Evolutionary conservation across 2,329 filamentous ascomycete species (phyloP).

Genomic region (Aureobasidium sp.): DNA sequence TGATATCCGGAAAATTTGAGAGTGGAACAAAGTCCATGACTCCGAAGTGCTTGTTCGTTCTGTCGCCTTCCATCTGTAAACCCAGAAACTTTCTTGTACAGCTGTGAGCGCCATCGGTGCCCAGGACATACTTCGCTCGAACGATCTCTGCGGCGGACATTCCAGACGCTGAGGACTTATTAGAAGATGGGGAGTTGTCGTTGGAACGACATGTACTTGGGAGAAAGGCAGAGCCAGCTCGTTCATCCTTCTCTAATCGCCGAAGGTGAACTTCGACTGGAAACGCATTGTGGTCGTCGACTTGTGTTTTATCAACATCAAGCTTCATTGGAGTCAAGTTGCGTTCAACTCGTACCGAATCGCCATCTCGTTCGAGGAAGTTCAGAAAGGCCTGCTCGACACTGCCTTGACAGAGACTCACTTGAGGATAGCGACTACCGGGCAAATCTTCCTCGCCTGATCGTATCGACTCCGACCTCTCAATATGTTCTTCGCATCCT

Average conservation of each 20-base stretch:
- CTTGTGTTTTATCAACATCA: neutral
- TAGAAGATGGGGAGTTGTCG: accelerated
- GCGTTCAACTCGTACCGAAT: neutral
- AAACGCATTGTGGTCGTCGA: neutral
- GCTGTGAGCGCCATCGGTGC: constrained; percentile 16
- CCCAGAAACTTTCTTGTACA: constrained; percentile 18
- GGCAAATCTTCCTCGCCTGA: constrained; percentile 6
- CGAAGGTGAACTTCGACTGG: neutral
- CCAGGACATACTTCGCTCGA: constrained; percentile 16
- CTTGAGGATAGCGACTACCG: constrained; percentile 4
- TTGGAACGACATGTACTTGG: neutral
- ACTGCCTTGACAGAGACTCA: constrained; percentile 3
- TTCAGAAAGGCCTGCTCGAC: constrained; percentile 3
- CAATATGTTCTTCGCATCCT: neutral
- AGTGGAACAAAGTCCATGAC: constrained; percentile 22
- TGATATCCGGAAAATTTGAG: constrained; percentile 51
- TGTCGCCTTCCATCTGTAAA: constrained; percentile 19
- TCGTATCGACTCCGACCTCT: neutral
- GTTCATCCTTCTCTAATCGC: neutral
- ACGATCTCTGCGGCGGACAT: neutral
- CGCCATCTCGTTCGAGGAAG: neutral
- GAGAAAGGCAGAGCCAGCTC: neutral
- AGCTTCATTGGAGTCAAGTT: neutral
- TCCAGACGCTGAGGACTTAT: neutral
- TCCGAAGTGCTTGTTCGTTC: constrained; percentile 21